Evolutionary conservation across 1,284 basidiomycete genomes (phyloP), one percentile per base, ranked within the genome.

Genomic region (Xerocomus nothofagi): DNA sequence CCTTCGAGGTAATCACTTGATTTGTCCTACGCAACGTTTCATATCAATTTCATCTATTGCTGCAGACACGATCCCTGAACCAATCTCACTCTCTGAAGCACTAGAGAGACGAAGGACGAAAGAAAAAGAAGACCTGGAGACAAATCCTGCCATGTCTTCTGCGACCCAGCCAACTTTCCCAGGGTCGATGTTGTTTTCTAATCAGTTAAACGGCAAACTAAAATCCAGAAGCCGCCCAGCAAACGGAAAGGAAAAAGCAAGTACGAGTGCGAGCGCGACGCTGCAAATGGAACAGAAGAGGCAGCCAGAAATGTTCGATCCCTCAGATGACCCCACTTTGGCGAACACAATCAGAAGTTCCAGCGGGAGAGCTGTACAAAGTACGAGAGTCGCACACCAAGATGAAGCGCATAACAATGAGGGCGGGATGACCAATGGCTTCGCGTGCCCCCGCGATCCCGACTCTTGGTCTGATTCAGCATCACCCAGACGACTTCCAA

Each of bases 21-120:
- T 23, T 31, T 3, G 7, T 30, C 18, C 6, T 37, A 15, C n/a
- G 12, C 26, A 12, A 4, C 23, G 15, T 2, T 27, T 32, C 31
- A 17, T 44, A 24, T 32, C 50, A 47, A 51, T 41, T 39, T 49
- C 26, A 32, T 43, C n/a, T 23, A 26, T 46, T 20, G 11, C 32
- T 18, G 24, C 55, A 90, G 87, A 88, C 56, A 83, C 82, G 15
- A 80, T 90, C 14, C 88, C 87, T 2, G 65, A 68, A 26, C 81
- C 87, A 4, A 70, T 87, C 9, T 65, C 82, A 6, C 71, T 88
- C 36, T 61, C 69, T 4, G 75, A 80, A 33, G 87, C 88, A 17
- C 67, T 89, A 20, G 68, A 73, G 32, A 70, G 75, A 47, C 79
- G 82, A 40, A 74, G 76, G 51, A 71, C 69, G 18, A 84, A 80